These are phyloP conservation scores for Mortierella sp. DNA, from an alignment of 371 early-diverging fungal species.

Conservation along the genomic window DNA sequence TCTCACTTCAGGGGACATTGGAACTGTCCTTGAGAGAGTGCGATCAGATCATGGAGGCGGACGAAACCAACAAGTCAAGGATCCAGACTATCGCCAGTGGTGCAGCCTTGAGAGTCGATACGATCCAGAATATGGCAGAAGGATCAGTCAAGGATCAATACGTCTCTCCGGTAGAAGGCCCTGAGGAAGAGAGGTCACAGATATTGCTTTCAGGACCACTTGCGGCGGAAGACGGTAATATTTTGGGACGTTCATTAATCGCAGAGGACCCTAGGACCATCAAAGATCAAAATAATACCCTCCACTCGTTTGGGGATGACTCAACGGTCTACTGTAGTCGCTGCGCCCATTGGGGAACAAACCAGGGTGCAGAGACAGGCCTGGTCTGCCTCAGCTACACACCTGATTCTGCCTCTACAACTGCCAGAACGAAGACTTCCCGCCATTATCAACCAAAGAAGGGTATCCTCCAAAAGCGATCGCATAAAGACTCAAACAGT, in stretches of 20 bases:
- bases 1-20: no score
- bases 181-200: not conserved
- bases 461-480: not conserved
- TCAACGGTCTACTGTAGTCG: slow-evolving; percentile 16
- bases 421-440: no score
- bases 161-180: not conserved
- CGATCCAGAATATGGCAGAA: not conserved
- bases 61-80: not conserved
- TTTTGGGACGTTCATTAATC: no score
- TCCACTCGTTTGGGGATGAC: slow-evolving; percentile 16
- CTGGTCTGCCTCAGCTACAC: no score
- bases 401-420: no score
- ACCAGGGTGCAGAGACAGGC: no score
- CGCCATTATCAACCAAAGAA: not conserved
- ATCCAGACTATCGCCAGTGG: not conserved
- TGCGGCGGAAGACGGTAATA: no score
- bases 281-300: not conserved
- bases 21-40: not conserved
- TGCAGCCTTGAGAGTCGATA: not conserved
- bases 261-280: not conserved
- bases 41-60: not conserved
- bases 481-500: no score
- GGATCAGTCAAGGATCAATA: not conserved
- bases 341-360: not conserved
- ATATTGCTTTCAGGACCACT: no score